Evolutionary conservation across 257 asterid genomes (phyloP).

Genomic region (Penstemon davidsonii): DNA sequence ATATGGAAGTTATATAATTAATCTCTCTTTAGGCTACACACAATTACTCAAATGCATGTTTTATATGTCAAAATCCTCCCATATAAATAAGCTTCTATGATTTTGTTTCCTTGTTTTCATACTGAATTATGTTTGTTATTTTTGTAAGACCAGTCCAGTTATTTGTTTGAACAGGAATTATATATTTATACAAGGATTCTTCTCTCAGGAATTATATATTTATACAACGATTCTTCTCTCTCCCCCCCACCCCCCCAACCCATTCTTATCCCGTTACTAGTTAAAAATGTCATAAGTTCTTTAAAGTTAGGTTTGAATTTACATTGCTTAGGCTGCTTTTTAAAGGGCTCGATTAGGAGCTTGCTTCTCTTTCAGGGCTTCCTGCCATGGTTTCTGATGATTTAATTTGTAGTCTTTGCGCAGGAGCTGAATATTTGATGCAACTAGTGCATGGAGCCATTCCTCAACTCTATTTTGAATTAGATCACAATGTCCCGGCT

Average conservation of each 20-base stretch:
- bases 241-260: background rate
- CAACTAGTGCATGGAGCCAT: slow-evolving; percentile 77
- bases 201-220: background rate
- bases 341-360: slow-evolving; percentile 19
- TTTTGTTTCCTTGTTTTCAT: slow-evolving; percentile 8
- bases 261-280: background rate
- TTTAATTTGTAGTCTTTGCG: slow-evolving; percentile 64
- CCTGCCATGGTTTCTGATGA: slow-evolving; percentile 29
- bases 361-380: slow-evolving; percentile 28
- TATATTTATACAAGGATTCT: background rate
- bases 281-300: slow-evolving; percentile 5
- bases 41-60: slow-evolving; percentile 2
- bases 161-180: slow-evolving; percentile 4
- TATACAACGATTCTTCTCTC: background rate
- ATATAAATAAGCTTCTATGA: background rate
- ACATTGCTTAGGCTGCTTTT: background rate
- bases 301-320: slow-evolving; percentile 2
- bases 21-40: background rate
- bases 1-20: too few species aligned
- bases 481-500: slow-evolving; percentile 47
- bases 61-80: background rate
- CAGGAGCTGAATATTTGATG: slow-evolving; percentile 88
- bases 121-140: background rate
- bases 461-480: slow-evolving; percentile 57
- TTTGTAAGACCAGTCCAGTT: slow-evolving; percentile 3